These are phyloP conservation scores for Mycena capillaripes DNA, from an alignment of 768 basidiomycete species.

Conservation along the genomic window DNA sequence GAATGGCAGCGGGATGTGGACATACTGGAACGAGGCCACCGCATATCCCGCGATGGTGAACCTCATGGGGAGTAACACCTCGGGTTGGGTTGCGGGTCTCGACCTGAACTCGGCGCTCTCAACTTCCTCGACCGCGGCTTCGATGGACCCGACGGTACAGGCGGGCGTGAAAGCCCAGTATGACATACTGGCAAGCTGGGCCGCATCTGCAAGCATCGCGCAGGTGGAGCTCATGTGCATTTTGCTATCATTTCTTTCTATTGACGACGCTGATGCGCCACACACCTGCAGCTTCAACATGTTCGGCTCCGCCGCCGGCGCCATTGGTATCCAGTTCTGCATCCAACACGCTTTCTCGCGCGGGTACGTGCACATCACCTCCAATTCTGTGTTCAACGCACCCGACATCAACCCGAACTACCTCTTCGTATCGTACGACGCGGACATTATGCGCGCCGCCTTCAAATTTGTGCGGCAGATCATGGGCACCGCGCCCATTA, in stretches of 20 bases:
- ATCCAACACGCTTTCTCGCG: constrained; percentile 38
- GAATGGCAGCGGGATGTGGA: constrained; percentile 37
- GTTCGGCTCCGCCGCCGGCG: constrained; percentile 19
- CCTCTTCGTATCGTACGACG: constrained; percentile 34
- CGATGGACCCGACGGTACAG: constrained; percentile 32
- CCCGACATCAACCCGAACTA: constrained; percentile 38
- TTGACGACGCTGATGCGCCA: neutral
- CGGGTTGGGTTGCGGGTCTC: constrained; percentile 18
- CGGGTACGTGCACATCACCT: constrained; percentile 31
- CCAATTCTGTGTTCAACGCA: constrained; percentile 23
- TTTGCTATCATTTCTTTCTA: neutral
- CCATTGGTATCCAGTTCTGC: constrained; percentile 36
- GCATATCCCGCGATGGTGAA: constrained; percentile 31
- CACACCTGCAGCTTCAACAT: constrained; percentile 35
- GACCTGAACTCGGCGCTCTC: constrained; percentile 21
- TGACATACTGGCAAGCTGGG: constrained; percentile 15
- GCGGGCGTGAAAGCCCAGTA: constrained; percentile 38
- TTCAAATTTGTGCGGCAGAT: constrained; percentile 33
- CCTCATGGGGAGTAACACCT: constrained; percentile 26
- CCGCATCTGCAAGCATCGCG: constrained; percentile 25
- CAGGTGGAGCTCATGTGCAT: constrained; percentile 37
- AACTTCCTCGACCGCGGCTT: constrained; percentile 20
- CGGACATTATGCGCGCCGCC: constrained; percentile 32
- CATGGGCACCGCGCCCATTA: constrained; percentile 27
- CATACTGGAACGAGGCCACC: constrained; percentile 37